Percentiles rank a stretch among this genome's conserved stretches.
Evolutionary conservation across 352 stramenopile species (phyloP).

Genomic region (Pythium coloratum): DNA sequence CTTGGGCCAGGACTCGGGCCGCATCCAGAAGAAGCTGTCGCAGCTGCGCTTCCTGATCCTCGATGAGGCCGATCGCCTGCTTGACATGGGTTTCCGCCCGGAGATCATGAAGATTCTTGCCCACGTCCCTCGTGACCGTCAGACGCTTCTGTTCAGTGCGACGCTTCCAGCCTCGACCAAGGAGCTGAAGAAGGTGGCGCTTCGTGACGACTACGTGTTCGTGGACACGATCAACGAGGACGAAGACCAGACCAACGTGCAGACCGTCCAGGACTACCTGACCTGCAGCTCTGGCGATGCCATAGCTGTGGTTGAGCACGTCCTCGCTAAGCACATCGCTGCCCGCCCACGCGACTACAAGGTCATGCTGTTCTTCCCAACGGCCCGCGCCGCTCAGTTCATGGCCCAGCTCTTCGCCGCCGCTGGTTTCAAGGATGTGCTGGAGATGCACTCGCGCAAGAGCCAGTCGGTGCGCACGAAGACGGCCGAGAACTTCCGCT

Average conservation of each 20-base stretch:
- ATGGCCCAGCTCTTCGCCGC: slow-evolving; percentile 89
- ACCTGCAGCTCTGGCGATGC: slow-evolving; percentile 71
- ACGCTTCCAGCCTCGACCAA: slow-evolving; percentile 90
- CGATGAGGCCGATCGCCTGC: slow-evolving; percentile 95
- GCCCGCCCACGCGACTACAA: slow-evolving; percentile 83
- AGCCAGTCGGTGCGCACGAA: slow-evolving; percentile 89
- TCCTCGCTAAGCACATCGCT: slow-evolving; percentile 74
- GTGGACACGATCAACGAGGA: slow-evolving; percentile 94
- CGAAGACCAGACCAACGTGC: slow-evolving; percentile 87
- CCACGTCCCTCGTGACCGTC: slow-evolving; percentile 59
- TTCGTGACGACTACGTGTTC: slow-evolving; percentile 87
- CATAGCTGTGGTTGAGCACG: slow-evolving; percentile 63
- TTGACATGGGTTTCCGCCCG: slow-evolving; percentile 95
- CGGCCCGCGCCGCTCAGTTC: slow-evolving; percentile 85
- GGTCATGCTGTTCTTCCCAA: slow-evolving; percentile 95
- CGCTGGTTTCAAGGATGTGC: slow-evolving; percentile 66
- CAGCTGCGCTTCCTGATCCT: slow-evolving; percentile 73
- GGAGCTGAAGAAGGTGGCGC: slow-evolving; percentile 85
- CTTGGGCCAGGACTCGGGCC: slow-evolving; percentile 90
- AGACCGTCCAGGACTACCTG: slow-evolving; percentile 86
- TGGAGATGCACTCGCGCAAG: slow-evolving; percentile 97
- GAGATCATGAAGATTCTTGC: slow-evolving; percentile 91
- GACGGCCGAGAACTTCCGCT: slow-evolving; percentile 88
- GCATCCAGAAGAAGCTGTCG: slow-evolving; percentile 57
- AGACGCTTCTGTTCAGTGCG: slow-evolving; percentile 97